These are phyloP conservation scores for Barnettozyma sp. DNA, from an alignment of 805 yeast genomes.

Conservation along the genomic window DNA sequence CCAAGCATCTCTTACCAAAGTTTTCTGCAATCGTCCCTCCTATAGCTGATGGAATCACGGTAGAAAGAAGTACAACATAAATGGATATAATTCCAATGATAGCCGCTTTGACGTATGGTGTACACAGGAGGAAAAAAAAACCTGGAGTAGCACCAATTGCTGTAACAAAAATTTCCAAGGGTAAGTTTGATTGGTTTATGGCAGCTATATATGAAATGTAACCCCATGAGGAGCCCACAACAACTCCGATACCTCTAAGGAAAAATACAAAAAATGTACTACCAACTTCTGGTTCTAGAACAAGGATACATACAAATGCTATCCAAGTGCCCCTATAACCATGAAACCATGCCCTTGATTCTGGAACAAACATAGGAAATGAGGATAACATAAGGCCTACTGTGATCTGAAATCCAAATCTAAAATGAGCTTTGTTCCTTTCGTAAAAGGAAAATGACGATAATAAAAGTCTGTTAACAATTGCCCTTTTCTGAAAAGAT, in stretches of 20 bases:
- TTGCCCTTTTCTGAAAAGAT: background rate
- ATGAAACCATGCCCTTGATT: conserved; percentile 41
- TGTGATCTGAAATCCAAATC: conserved; percentile 41
- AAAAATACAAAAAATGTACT: conserved; percentile 42
- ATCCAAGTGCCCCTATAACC: conserved; percentile 45
- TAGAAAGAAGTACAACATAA: conserved; percentile 40
- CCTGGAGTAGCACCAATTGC: conserved; percentile 40
- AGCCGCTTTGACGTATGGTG: conserved; percentile 46
- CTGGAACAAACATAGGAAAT: conserved; percentile 45
- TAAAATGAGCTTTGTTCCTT: conserved; percentile 29
- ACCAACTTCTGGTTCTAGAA: conserved; percentile 45
- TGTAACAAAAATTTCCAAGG: conserved; percentile 36
- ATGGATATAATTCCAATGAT: conserved; percentile 42
- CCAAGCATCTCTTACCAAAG: conserved; percentile 44
- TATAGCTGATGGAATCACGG: conserved; percentile 32
- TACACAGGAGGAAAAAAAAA: conserved; percentile 36
- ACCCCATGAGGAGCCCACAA: conserved; percentile 44
- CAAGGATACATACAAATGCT: conserved; percentile 45
- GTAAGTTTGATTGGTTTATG: conserved; percentile 32
- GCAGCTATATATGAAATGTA: conserved; percentile 41
- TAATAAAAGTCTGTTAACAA: background rate
- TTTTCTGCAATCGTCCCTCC: conserved; percentile 36
- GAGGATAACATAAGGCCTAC: conserved; percentile 40
- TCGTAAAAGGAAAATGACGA: conserved; percentile 8
- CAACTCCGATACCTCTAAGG: conserved; percentile 40